Conservation (phyloP, 2,329 filamentous ascomycete species). For the Colletotrichum viniferum region DNA sequence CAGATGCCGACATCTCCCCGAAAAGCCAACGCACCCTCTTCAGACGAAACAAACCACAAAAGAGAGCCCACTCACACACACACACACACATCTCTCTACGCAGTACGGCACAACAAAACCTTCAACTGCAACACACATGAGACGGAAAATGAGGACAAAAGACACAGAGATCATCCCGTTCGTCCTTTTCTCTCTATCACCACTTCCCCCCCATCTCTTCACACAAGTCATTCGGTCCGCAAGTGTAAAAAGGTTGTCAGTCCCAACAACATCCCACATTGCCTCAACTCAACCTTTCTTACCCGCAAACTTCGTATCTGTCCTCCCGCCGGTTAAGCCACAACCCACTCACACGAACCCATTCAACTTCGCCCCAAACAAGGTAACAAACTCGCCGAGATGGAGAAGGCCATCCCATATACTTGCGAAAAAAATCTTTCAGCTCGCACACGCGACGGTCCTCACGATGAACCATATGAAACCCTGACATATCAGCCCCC, state of each 20-base stretch:
- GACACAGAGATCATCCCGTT: not conserved
- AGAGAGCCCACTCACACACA: not conserved
- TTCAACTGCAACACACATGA: slow-evolving; percentile 6
- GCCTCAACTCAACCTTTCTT: not conserved
- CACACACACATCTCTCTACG: not conserved
- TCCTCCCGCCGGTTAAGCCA: not conserved
- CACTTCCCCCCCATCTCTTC: not conserved
- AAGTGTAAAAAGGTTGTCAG: not conserved
- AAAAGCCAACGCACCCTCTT: not conserved
- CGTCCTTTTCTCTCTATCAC: not conserved
- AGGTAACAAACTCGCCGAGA: not conserved
- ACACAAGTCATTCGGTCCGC: not conserved
- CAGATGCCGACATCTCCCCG: not conserved
- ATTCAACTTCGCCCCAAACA: not conserved
- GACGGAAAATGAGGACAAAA: not conserved
- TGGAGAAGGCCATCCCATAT: not conserved
- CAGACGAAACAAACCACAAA: slow-evolving; percentile 7
- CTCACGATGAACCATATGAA: not conserved
- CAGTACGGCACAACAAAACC: not conserved
- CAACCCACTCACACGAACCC: not conserved
- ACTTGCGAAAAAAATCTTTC: not conserved
- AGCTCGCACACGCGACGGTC: not conserved
- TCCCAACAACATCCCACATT: not conserved
- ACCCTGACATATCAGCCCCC: not conserved
- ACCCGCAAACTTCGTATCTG: not conserved